Conservation (phyloP, 2,329 filamentous ascomycete genomes). For the Graphium sp. region DNA sequence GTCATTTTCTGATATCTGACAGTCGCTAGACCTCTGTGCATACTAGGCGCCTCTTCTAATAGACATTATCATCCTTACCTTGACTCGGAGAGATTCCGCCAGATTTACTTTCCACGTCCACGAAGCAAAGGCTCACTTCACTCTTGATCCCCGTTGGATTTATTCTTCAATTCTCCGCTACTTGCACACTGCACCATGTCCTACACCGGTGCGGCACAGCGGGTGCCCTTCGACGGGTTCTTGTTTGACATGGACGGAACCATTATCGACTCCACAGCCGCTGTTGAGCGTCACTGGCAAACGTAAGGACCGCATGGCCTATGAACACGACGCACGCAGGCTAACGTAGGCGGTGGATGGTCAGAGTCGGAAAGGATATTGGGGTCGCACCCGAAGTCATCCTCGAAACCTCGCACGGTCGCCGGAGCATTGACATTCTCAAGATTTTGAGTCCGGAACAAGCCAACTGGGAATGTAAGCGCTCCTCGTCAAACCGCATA, state of each 20-base stretch:
- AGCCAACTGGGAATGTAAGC: slow-evolving; percentile 86
- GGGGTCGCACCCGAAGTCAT: slow-evolving; percentile 74
- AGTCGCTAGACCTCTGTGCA: too few species aligned
- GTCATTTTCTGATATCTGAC: too few species aligned
- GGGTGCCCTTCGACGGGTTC: slow-evolving; percentile 34
- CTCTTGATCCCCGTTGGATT: too few species aligned
- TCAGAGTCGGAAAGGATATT: slow-evolving; percentile 64
- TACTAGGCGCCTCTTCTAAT: too few species aligned
- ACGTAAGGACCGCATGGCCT: slow-evolving; percentile 34
- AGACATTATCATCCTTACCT: too few species aligned
- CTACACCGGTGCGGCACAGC: slow-evolving; percentile 25
- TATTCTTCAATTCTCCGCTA: background rate
- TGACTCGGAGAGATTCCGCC: too few species aligned
- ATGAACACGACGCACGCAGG: background rate
- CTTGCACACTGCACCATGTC: slow-evolving; percentile 4
- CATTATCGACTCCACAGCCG: slow-evolving; percentile 65
- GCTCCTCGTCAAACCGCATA: too few species aligned
- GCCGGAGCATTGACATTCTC: slow-evolving; percentile 75
- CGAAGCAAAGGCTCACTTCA: too few species aligned
- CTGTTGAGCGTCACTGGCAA: slow-evolving; percentile 65
- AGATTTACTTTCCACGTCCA: too few species aligned
- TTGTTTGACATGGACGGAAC: slow-evolving; percentile 71
- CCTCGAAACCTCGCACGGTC: slow-evolving; percentile 78
- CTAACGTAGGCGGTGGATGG: background rate
- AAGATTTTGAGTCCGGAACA: slow-evolving; percentile 64